Evolutionary conservation across 129 eudicot genomes (phyloP).

Genomic region (Helianthus annuus): HanXRQr2.0-SUNRISE NC_035447.2:172152377-172152876

Average conservation of each 20-base stretch:
- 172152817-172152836: slow-evolving; percentile 82
- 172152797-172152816: slow-evolving; percentile 84
- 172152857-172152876: slow-evolving; percentile 80
- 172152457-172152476: too few species aligned
- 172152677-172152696: slow-evolving; percentile 20
- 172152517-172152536: too few species aligned
- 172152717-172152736: slow-evolving; percentile 58
- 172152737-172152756: slow-evolving; percentile 85
- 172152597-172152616: too few species aligned
- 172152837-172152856: slow-evolving; percentile 72
- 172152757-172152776: slow-evolving; percentile 65
- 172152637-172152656: slow-evolving; percentile 5
- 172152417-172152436: too few species aligned
- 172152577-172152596: too few species aligned
- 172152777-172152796: slow-evolving; percentile 74
- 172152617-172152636: too few species aligned
- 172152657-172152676: background rate
- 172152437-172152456: too few species aligned
- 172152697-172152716: slow-evolving; percentile 24
- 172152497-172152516: too few species aligned
- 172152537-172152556: too few species aligned
- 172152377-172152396: background rate
- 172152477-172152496: too few species aligned
- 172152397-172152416: too few species aligned
- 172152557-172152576: too few species aligned